Evolutionary conservation across 495 filamentous ascomycete genomes (phyloP).

Genomic region (Rhizodiscina lignyota): DNA sequence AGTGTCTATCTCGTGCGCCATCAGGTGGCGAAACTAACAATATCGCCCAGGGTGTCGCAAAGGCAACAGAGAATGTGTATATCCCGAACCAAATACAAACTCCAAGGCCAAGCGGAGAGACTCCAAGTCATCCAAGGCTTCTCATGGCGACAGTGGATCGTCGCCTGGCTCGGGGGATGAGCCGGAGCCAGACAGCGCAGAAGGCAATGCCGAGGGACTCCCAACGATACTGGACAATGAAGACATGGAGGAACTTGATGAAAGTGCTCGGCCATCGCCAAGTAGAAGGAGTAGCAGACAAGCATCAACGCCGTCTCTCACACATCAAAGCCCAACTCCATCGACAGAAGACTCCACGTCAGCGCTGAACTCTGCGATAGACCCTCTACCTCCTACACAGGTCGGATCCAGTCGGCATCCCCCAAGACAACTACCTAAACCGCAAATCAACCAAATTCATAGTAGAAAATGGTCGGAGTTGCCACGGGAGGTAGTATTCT

Average conservation of each 20-base stretch:
- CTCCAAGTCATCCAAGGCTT: slow-evolving; percentile 23
- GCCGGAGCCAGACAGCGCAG: slow-evolving; percentile 35
- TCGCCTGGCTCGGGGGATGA: slow-evolving; percentile 13
- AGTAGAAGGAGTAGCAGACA: no score
- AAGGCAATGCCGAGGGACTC: slow-evolving; percentile 30
- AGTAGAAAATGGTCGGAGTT: slow-evolving; percentile 3
- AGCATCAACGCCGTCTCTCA: slow-evolving; percentile 15
- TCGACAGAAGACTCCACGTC: slow-evolving; percentile 15
- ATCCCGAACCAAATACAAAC: slow-evolving; percentile 47
- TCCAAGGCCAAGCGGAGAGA: slow-evolving; percentile 23
- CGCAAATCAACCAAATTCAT: slow-evolving; percentile 5
- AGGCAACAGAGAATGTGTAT: slow-evolving; percentile 68
- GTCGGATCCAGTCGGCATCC: not conserved
- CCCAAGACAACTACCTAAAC: slow-evolving; percentile 3
- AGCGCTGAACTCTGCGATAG: no score
- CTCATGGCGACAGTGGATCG: slow-evolving; percentile 27
- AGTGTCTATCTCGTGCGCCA: slow-evolving; percentile 12
- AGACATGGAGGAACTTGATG: slow-evolving; percentile 28
- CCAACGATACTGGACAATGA: slow-evolving; percentile 54
- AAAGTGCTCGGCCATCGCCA: no score
- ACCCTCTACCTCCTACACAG: no score
- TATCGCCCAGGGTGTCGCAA: slow-evolving; percentile 54
- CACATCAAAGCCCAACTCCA: slow-evolving; percentile 16
- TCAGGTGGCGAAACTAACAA: not conserved
- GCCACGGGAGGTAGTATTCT: slow-evolving; percentile 48